Evolutionary conservation across 2,329 filamentous ascomycete genomes (phyloP).

Genomic region (Fusarium temperatum): DNA sequence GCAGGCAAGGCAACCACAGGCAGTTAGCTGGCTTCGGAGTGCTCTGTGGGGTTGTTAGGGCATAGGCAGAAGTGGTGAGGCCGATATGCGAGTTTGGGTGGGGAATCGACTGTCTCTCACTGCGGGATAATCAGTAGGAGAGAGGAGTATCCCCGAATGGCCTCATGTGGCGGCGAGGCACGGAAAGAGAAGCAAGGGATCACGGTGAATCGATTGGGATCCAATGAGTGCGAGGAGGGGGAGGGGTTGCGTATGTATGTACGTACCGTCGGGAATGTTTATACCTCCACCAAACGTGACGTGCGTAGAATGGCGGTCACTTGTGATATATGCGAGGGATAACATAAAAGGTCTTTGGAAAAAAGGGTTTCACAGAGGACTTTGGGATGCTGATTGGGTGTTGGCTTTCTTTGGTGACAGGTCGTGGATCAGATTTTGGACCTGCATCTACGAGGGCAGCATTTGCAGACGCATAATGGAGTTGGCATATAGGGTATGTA

Average conservation of each 20-base stretch:
- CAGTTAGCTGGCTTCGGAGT: not conserved
- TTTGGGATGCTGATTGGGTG: slow-evolving; percentile 12
- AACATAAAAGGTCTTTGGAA: not conserved
- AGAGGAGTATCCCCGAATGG: slow-evolving; percentile 14
- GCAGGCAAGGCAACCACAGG: not conserved
- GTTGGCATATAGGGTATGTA: not conserved
- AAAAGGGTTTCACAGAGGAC: not conserved
- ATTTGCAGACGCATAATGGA: not conserved
- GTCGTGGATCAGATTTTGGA: slow-evolving; percentile 10
- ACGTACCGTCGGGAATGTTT: not conserved
- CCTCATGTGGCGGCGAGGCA: slow-evolving; percentile 28
- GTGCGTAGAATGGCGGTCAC: not conserved
- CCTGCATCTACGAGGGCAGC: slow-evolving; percentile 7
- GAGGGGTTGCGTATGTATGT: not conserved
- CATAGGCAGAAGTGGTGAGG: slow-evolving; percentile 17
- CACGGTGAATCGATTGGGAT: slow-evolving; percentile 9
- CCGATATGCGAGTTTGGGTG: slow-evolving; percentile 3
- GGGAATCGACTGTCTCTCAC: slow-evolving; percentile 35
- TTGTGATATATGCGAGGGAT: slow-evolving; percentile 24
- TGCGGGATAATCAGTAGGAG: not conserved
- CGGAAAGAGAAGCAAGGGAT: slow-evolving; percentile 29
- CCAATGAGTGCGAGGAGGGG: slow-evolving; percentile 1
- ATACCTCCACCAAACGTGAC: not conserved
- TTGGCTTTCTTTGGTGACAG: slow-evolving; percentile 19
- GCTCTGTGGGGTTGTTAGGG: slow-evolving; percentile 7